phyloP scores from a whole-genome alignment of 2,329 filamentous ascomycete species.

The Diplodia corticola region DNA sequence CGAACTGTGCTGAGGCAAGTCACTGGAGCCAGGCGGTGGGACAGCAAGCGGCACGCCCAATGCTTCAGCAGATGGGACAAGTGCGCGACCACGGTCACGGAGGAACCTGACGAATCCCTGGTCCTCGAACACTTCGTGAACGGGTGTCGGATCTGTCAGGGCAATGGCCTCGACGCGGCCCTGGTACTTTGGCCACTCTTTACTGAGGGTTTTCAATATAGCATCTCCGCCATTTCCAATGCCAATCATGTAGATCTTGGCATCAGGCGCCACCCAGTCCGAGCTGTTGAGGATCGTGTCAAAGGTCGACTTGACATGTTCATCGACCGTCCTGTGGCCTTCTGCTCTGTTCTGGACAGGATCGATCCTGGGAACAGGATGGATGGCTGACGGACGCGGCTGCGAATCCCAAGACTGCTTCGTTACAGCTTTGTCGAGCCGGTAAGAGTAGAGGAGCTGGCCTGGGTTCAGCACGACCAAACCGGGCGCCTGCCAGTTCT shows the following conservation, averaged over 20 bases:
- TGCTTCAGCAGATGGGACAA: slow-evolving; percentile 6
- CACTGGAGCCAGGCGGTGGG: not conserved
- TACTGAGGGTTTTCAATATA: not conserved
- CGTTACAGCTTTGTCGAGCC: slow-evolving; percentile 61
- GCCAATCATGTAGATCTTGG: slow-evolving; percentile 68
- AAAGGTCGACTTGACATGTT: slow-evolving; percentile 70
- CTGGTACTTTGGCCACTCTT: slow-evolving; percentile 14
- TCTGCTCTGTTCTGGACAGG: slow-evolving; percentile 61
- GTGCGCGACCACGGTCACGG: slow-evolving; percentile 9
- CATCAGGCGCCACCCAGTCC: slow-evolving; percentile 48
- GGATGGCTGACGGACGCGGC: slow-evolving; percentile 58
- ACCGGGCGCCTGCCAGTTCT: slow-evolving; percentile 46
- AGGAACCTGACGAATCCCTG: slow-evolving; percentile 10
- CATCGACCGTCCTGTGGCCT: slow-evolving; percentile 56
- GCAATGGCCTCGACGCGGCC: slow-evolving; percentile 15
- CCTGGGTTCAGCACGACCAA: slow-evolving; percentile 78
- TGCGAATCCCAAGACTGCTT: slow-evolving; percentile 57
- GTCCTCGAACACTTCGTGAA: slow-evolving; percentile 1
- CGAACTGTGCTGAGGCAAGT: not conserved
- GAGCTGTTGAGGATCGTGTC: slow-evolving; percentile 57
- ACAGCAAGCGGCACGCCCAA: slow-evolving; percentile 13
- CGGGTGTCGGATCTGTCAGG: slow-evolving; percentile 12
- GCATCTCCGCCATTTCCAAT: slow-evolving; percentile 40
- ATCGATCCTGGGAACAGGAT: slow-evolving; percentile 34
- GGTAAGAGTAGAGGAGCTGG: slow-evolving; percentile 74